Base-by-base conservation (phyloP, 2,329 filamentous ascomycete species). In the Bipolaris gigantea region DNA sequence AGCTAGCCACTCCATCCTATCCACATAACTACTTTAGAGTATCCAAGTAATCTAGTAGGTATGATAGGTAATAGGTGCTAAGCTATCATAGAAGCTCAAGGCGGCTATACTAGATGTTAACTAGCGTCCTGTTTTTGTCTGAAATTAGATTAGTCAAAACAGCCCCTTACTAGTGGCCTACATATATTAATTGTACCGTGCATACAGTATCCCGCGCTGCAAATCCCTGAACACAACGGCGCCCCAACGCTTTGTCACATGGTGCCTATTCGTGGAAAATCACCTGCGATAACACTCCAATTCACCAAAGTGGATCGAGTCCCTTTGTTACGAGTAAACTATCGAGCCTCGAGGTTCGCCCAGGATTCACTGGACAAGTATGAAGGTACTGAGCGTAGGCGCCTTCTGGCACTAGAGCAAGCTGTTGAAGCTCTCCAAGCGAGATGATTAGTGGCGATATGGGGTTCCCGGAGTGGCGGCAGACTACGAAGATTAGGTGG, bases 381-480 rank as follows among this genome's bases (percentile, higher is more conserved):
- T 45, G 25, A 47, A 15, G 44, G 40, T 36, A 38, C 55, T 48
- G 34, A 30, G 25, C 40, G 42, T 48, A 38, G 40, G 44, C 48
- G 34, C 15, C 42, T 50, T 50, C 55, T 57, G 38, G 51, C 56
- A 48, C 46, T 63, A 61, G 54, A 48, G 54, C 57, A 64, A 63
- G 60, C 60, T 62, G 61, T 60, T 50, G 53, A 44, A 50, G 63
- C 55, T 53, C 30, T 41, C 52, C 59, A 59, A 59, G 56, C 63
- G 60, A 38, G 48, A 18, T 69, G 65, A 71, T 71, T 70, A 63
- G 67, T 70, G 67, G 66, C 57, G 65, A 63, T 61, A 62, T 63
- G 47, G 55, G 35, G 62, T 56, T 38, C 45, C 35, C 11, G 55
- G 42, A 35, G 21, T 40, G 25, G 36, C 47, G 27, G 53, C 43